phyloP scores from a whole-genome alignment of 148 eudicot genomes.

The Pouteria glomerata region DNA sequence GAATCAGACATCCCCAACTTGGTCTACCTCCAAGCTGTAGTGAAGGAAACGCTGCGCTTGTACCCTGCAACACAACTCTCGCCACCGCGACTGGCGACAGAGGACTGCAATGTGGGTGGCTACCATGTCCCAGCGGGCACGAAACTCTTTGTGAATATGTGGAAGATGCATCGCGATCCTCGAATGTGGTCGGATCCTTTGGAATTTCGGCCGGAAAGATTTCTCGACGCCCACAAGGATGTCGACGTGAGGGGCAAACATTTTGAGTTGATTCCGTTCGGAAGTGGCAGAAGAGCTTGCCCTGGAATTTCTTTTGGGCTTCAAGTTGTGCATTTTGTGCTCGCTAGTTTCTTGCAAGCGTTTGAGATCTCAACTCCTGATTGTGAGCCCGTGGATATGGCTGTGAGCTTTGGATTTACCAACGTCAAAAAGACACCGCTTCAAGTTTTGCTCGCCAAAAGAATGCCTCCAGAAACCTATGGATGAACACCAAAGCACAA shows the following conservation, averaged over 20 bases:
- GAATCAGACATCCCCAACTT: not conserved
- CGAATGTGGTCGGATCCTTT: not conserved
- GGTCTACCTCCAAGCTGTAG: conserved; percentile 1
- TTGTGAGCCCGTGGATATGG: conserved; percentile 10
- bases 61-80: not conserved
- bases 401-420: conserved; percentile 9
- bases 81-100: not conserved
- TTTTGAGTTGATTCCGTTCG: conserved; percentile 23
- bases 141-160: not conserved
- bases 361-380: conserved; percentile 7
- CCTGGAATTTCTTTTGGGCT: conserved; percentile 15
- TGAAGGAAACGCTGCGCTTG: too few relatives aligned
- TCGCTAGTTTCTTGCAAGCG: conserved; percentile 15
- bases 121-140: conserved; percentile 10
- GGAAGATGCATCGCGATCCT: conserved; percentile 17
- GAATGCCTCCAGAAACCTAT: conserved; percentile 1
- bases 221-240: conserved; percentile 15
- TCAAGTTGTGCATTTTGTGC: not conserved
- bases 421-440: conserved; percentile 16
- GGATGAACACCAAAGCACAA: too few relatives aligned
- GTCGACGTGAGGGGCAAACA: conserved; percentile 12
- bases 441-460: conserved; percentile 7
- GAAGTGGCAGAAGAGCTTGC: conserved; percentile 20
- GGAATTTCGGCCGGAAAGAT: conserved; percentile 20
- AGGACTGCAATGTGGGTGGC: conserved; percentile 2